A percentile compares a stretch with the other conserved stretches of the same genome.
Conservation (phyloP, 2,329 filamentous ascomycete genomes). For the Pseudonectria buxi region DNA sequence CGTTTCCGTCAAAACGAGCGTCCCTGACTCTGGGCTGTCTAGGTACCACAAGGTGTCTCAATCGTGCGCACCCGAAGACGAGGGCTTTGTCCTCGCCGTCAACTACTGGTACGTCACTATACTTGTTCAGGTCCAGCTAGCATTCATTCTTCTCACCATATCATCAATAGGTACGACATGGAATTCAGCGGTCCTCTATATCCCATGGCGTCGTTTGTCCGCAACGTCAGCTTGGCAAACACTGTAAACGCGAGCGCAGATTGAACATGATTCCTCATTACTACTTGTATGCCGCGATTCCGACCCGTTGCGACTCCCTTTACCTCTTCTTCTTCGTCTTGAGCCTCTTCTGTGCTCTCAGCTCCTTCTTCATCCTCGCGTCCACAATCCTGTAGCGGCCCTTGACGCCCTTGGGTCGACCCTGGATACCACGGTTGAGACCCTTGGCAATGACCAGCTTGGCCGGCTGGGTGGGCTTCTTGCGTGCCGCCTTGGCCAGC, state of each 20-base stretch:
- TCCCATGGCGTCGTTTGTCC: slow-evolving; percentile 51
- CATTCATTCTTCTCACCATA: slow-evolving; percentile 2
- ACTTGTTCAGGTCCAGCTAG: neutral
- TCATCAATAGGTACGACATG: slow-evolving; percentile 79
- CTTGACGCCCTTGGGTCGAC: slow-evolving; percentile 85
- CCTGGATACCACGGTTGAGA: slow-evolving; percentile 75
- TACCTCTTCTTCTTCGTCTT: slow-evolving; percentile 59
- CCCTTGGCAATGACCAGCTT: slow-evolving; percentile 87
- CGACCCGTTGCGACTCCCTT: slow-evolving; percentile 1
- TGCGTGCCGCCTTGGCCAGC: slow-evolving; percentile 74
- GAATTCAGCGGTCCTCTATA: slow-evolving; percentile 66
- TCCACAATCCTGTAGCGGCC: slow-evolving; percentile 98
- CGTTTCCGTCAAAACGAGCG: neutral
- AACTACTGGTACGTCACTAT: slow-evolving; percentile 65
- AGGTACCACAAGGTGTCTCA: slow-evolving; percentile 79
- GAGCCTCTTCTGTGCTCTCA: slow-evolving; percentile 74
- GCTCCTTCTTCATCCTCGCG: slow-evolving; percentile 91
- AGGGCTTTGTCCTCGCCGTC: slow-evolving; percentile 69
- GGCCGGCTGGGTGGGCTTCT: slow-evolving; percentile 76
- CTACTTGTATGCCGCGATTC: slow-evolving; percentile 3
- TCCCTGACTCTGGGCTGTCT: neutral
- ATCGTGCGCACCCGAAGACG: slow-evolving; percentile 57
- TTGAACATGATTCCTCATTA: slow-evolving; percentile 7
- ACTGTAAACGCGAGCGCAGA: slow-evolving; percentile 6
- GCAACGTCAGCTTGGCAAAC: slow-evolving; percentile 25